Base-by-base conservation (phyloP, 345 rosid species). In the Mangifera indica region DNA sequence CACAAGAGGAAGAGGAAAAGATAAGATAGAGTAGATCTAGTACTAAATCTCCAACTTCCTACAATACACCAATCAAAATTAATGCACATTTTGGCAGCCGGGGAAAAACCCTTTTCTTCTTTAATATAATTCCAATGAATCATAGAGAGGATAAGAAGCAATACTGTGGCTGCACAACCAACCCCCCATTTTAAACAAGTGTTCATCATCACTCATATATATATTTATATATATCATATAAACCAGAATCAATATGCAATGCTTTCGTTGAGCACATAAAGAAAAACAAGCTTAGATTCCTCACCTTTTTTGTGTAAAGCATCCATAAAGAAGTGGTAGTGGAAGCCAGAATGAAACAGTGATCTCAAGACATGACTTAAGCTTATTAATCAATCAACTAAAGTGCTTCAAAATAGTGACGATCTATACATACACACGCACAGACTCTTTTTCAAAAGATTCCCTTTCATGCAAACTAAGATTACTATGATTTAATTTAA, bases 121-220 rank as follows among this genome's bases (percentile, higher is more conserved):
- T 37, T 37, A 37, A 37, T 7, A 37, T 37, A 7, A 37, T 37
- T 37, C 9, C 0, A 37, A 37, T 37, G 42, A 37, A 37, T 0
- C 42, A 37, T 5, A 37, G 42, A 37, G 42, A 37, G 8, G 42
- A 37, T 37, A 37, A 37, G 42, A 37, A 37, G 42, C 42, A 37
- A 24, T 24, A 62, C 24, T 9, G 67, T 42, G 52, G 67, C 67
- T 44, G 52, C 4, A 52, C 52, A 63, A 51, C 66, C 66, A 12
- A 8, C 0, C 7, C 10, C 0, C 8, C 42, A 37, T 5, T 37
- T 5, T 37, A 37, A 37, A 37, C 42, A 37, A 37, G 9, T 37
- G 9, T 37, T 37, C 42, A 37, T 37, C 42, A 37, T 37, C 42
- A 37, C 7, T 37, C 42, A 37, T 5, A 37, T 37, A 5, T 37